A percentile compares a stretch with the other conserved stretches of the same genome.
Evolutionary conservation across 192 early-diverging fungal species (phyloP).

Genomic region (Backusella macrospora): DNA sequence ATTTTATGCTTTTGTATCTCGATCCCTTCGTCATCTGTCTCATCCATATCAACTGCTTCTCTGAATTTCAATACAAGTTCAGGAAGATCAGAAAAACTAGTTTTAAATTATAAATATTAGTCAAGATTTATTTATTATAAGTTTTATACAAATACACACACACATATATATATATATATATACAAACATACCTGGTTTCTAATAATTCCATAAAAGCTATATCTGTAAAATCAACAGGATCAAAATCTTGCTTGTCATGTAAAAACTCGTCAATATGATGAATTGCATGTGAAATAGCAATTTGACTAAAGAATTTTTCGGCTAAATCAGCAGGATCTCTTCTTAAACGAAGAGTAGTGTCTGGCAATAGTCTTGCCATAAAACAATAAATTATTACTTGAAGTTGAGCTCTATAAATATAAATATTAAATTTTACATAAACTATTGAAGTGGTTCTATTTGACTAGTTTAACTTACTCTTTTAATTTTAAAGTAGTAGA

Average conservation of each 20-base stretch:
- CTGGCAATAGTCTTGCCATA: conserved; percentile 1
- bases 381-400: conserved; percentile 14
- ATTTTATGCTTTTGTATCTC: neutral
- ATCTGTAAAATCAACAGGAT: conserved; percentile 13
- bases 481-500: conserved; percentile 11
- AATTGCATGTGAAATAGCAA: neutral
- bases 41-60: conserved; percentile 17
- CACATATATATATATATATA: neutral
- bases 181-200: neutral
- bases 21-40: neutral
- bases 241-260: neutral
- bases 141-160: no score
- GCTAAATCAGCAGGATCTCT: conserved; percentile 10
- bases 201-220: conserved; percentile 7
- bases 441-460: neutral
- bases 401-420: conserved; percentile 1
- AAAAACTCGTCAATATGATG: conserved; percentile 6
- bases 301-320: conserved; percentile 13
- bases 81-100: conserved; percentile 10
- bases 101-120: neutral
- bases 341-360: neutral
- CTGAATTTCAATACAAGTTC: neutral
- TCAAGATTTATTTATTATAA: neutral
- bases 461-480: neutral
- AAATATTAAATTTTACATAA: no score